Conservation (phyloP, 441 rosid genomes). For the Gossypium gossypioides region DNA sequence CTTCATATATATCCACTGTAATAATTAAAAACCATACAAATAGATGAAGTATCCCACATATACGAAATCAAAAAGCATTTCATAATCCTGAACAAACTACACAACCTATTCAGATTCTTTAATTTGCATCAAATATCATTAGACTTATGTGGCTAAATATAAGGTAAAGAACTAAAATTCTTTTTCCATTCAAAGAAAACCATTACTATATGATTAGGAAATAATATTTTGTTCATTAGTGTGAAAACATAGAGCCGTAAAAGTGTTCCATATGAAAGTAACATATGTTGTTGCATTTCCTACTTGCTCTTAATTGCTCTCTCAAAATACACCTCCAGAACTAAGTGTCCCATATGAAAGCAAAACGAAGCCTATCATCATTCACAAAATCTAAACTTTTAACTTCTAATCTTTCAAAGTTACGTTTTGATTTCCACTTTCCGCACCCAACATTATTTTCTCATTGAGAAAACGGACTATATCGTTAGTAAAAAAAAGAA, state of each 20-base stretch:
- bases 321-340: neutral
- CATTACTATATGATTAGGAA: neutral
- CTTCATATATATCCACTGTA: neutral
- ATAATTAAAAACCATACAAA: neutral
- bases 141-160: neutral
- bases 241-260: neutral
- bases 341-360: neutral
- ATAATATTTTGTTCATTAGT: neutral
- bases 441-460: neutral
- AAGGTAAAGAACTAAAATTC: neutral
- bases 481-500: neutral
- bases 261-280: neutral
- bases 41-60: neutral
- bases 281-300: neutral
- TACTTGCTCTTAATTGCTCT: neutral
- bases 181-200: neutral
- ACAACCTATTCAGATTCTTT: neutral
- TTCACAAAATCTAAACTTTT: neutral
- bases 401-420: neutral
- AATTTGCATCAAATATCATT: neutral
- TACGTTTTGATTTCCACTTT: neutral
- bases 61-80: neutral
- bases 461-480: conserved; percentile 11
- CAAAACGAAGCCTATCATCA: neutral
- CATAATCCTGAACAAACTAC: neutral